Evolutionary conservation across 768 basidiomycete species (phyloP).

Genomic region (Suillus brevipes): DNA sequence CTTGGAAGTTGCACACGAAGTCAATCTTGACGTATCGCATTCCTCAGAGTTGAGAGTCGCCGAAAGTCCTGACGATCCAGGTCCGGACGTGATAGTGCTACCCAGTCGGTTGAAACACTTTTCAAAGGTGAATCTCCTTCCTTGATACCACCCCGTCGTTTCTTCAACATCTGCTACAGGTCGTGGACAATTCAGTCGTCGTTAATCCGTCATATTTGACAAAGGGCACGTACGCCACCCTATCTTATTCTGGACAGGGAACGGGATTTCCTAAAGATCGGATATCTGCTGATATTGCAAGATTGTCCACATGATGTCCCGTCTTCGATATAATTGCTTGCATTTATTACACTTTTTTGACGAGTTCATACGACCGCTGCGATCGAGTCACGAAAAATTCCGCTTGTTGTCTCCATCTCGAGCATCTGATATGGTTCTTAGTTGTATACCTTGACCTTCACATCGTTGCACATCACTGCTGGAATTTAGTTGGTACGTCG

Average conservation of each 20-base stretch:
- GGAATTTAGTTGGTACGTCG: no score
- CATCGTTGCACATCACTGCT: no score
- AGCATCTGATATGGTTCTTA: no score
- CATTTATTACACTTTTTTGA: neutral
- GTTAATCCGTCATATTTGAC: constrained; percentile 83
- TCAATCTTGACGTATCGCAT: constrained; percentile 91
- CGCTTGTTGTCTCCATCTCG: constrained; percentile 4
- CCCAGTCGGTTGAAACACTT: constrained; percentile 92
- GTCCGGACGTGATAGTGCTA: constrained; percentile 83
- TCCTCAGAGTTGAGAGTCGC: constrained; percentile 45
- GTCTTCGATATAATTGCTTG: neutral
- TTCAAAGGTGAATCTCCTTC: constrained; percentile 59
- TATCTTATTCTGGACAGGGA: constrained; percentile 36
- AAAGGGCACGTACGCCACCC: constrained; percentile 55
- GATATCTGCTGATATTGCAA: constrained; percentile 28
- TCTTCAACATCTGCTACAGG: constrained; percentile 40
- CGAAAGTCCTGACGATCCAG: constrained; percentile 40
- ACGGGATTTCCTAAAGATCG: constrained; percentile 29
- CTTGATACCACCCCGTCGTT: neutral
- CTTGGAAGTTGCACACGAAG: constrained; percentile 66
- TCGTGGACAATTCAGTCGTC: constrained; percentile 72
- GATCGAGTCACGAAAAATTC: constrained; percentile 20
- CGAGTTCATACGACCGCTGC: neutral
- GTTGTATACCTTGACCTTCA: no score
- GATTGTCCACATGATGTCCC: constrained; percentile 8